Percentiles rank a stretch among this genome's conserved stretches.
phyloP scores from a whole-genome alignment of 2,329 filamentous ascomycete genomes.

The Madurella mycetomatis region DNA sequence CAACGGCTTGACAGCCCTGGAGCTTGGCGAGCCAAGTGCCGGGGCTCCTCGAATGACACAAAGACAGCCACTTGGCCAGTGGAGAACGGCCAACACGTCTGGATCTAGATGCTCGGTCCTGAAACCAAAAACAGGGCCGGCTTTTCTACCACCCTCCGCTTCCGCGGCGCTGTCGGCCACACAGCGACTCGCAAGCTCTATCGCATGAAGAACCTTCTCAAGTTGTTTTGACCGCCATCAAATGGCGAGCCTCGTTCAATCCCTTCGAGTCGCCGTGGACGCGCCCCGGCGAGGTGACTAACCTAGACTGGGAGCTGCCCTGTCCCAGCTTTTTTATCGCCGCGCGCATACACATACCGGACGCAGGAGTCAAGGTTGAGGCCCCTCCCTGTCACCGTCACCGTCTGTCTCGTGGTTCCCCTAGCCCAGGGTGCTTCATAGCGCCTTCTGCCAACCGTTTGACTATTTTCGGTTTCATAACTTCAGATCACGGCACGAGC shows the following conservation, averaged over 20 bases:
- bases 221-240: constrained; percentile 6
- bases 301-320: background rate
- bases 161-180: constrained; percentile 2
- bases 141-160: background rate
- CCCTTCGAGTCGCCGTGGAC: constrained; percentile 15
- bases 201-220: background rate
- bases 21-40: too few relatives aligned
- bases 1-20: too few relatives aligned
- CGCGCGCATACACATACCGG: background rate
- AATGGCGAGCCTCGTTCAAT: constrained; percentile 13
- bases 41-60: background rate
- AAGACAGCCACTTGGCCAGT: background rate
- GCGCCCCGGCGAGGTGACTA: constrained; percentile 8
- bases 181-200: constrained; percentile 1
- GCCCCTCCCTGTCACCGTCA: background rate
- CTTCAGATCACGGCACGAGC: constrained; percentile 6
- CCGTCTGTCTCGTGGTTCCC: background rate
- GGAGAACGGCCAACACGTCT: constrained; percentile 3
- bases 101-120: background rate
- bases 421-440: background rate
- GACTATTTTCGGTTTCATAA: constrained; percentile 5
- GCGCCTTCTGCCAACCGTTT: constrained; percentile 1
- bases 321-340: background rate
- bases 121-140: background rate
- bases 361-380: background rate